Evolutionary conservation across 495 filamentous ascomycete species (phyloP).

Genomic region (Xylaria longipes): DNA sequence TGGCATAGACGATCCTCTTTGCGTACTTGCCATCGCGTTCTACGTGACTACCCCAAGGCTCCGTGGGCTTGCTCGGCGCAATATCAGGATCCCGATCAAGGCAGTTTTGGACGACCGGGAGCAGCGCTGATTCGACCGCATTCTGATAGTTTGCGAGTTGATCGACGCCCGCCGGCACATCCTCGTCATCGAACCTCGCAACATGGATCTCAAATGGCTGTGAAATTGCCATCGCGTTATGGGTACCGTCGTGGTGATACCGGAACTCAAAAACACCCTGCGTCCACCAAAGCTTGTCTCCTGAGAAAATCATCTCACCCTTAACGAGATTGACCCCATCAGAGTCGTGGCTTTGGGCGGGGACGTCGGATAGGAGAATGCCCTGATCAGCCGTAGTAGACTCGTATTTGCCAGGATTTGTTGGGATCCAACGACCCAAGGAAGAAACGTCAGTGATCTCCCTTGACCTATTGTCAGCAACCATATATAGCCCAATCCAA

Average conservation of each 20-base stretch:
- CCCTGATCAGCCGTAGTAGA: slow-evolving; percentile 77
- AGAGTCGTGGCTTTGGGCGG: slow-evolving; percentile 56
- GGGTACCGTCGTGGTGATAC: slow-evolving; percentile 93
- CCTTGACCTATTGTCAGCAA: slow-evolving; percentile 88
- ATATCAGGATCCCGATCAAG: slow-evolving; percentile 92
- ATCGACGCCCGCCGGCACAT: slow-evolving; percentile 50
- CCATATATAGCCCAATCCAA: slow-evolving; percentile 94
- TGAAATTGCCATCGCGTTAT: slow-evolving; percentile 96
- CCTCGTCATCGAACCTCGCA: slow-evolving; percentile 73
- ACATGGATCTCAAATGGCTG: slow-evolving; percentile 91
- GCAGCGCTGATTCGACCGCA: slow-evolving; percentile 74
- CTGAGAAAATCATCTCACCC: slow-evolving; percentile 87
- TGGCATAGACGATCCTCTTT: slow-evolving; percentile 87
- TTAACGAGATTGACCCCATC: slow-evolving; percentile 58
- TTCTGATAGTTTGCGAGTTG: slow-evolving; percentile 36
- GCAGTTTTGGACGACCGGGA: slow-evolving; percentile 87
- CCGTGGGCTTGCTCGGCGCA: slow-evolving; percentile 79
- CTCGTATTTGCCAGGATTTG: slow-evolving; percentile 77
- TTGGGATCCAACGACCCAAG: slow-evolving; percentile 89
- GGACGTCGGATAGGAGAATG: slow-evolving; percentile 71
- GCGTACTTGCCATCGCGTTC: slow-evolving; percentile 89
- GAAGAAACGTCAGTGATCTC: slow-evolving; percentile 83
- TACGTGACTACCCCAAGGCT: slow-evolving; percentile 81
- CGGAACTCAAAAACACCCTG: slow-evolving; percentile 95
- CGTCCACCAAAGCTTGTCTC: slow-evolving; percentile 97